Base-by-base conservation (phyloP, 2,329 filamentous ascomycete genomes). In the Lasiodiplodia theobromae region DNA sequence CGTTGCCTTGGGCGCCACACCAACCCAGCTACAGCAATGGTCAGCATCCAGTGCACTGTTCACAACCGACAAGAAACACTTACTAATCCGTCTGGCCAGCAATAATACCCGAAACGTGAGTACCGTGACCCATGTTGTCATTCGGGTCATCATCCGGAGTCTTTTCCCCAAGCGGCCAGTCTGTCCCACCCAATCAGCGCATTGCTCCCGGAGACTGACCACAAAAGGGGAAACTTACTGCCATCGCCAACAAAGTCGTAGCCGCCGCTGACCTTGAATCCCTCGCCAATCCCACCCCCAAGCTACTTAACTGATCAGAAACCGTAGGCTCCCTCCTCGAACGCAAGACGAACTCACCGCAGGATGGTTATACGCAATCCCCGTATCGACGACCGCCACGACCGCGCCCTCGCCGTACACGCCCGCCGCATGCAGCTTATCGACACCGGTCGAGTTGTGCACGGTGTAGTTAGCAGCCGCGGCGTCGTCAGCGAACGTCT, bases 251-350 rank as follows among this genome's bases (percentile, higher is more conserved):
- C 84, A 52, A 89, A 80, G 70, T 89, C 87, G 44, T 81, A 81
- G 21, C 89, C 89, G 69, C 84, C 86, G 3, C 82, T 81, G 21
- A 91, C 86, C 51, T 89, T 80, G 71, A 85, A 90, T 14, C 83
- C 86, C 1, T 81, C 73, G 2, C 89, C 89, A 73, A 90, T 90
- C 73, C 88, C 88, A 57, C 87, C 88, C 44, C 89, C 89, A 0
- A 91, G 83, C 34, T 87, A 14, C 12, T 25, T 28, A 21, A 12
- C n/a, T 86, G 1, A 88, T 86, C 72, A 91, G 88, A 0, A 79
- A 28, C 4, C 28, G 28, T 28, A 7, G 4, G 5, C 28, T 28
- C 28, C 28, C 28, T 28, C 28, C 25, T 18, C 37, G 10, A 7
- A 28, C 12, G 14, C 7, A 3, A 1, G 5, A 4, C 25, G 25